Base-by-base conservation (phyloP, 192 early-diverging fungal species). In the Glomus cerebriforme region DNA sequence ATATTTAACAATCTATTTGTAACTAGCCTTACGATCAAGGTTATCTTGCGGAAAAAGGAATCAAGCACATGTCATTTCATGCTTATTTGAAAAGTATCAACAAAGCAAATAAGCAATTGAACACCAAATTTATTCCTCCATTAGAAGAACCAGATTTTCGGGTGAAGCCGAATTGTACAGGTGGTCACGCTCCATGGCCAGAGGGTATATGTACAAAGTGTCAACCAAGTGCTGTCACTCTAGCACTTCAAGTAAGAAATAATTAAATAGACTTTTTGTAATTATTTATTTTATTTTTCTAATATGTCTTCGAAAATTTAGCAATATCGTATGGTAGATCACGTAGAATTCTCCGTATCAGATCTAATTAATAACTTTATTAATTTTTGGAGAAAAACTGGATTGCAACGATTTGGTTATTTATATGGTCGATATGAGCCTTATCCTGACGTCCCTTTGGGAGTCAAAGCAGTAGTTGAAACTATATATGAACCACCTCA, bases 21-120 rank as follows among this genome's bases (percentile, higher is more conserved):
- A 54, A 43, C 24, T 63, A 88, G 88, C 98, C 98, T 19, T 99
- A 90, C 78, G 97, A 99, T 79, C 59, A 88, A 2, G 89, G 82
- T n/a, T 98, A 97, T 76, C 80, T 98, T 59, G 94, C 93, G 39
- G 86, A 94, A 79, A 92, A 98, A 80, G 92, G 92, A 80, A 98
- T 99, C 79, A 99, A 99, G 83, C 97, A 98, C 82, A 93, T 98
- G 93, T 96, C 96, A 22, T 98, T 97, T 79, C 96, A 98, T 74
- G 89, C 95, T 7, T 95, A 97, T 81, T 82, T 99, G 39, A 90
- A 93, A 37, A 88, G 96, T 79, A 69, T 95, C 0, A 90, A 90
- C 9, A 83, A 90, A 95, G 79, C 94, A 90, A 81, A 90, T 81
- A 78, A 80, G 84, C 43, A 81, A 43, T 43, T 43, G 82, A 86